Percentiles rank a stretch among this genome's conserved stretches.
phyloP scores from a whole-genome alignment of 208 protist species.

The Trichomonas gallinae region DNA sequence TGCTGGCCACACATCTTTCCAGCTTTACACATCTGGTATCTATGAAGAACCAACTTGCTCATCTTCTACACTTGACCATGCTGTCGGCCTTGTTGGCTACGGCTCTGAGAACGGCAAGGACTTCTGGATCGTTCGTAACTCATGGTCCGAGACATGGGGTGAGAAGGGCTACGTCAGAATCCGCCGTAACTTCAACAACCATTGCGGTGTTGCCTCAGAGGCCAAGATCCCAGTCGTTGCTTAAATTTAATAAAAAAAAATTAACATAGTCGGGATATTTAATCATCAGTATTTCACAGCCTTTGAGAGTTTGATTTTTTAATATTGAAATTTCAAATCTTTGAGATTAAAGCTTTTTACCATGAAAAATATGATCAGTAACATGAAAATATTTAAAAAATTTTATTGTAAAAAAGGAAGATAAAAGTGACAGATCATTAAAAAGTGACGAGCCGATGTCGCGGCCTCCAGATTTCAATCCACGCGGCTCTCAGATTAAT shows the following conservation, averaged over 20 bases:
- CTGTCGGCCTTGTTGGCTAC: slow-evolving; percentile 26
- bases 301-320: no score
- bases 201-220: slow-evolving; percentile 25
- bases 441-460: neutral
- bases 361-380: no score
- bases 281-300: no score
- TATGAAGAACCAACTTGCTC: slow-evolving; percentile 31
- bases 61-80: slow-evolving; percentile 29
- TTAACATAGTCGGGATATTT: no score
- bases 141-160: slow-evolving; percentile 38
- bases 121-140: slow-evolving; percentile 37
- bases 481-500: neutral
- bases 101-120: neutral
- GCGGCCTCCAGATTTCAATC: neutral
- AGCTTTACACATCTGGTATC: slow-evolving; percentile 34
- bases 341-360: no score
- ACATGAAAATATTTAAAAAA: no score
- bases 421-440: no score
- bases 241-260: neutral
- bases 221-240: neutral
- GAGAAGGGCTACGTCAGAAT: slow-evolving; percentile 38
- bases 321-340: no score
- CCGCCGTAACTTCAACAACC: neutral
- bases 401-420: no score
- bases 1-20: slow-evolving; percentile 5